Evolutionary conservation across 768 basidiomycete genomes (phyloP).

Genomic region (Serendipita vermifera): DNA sequence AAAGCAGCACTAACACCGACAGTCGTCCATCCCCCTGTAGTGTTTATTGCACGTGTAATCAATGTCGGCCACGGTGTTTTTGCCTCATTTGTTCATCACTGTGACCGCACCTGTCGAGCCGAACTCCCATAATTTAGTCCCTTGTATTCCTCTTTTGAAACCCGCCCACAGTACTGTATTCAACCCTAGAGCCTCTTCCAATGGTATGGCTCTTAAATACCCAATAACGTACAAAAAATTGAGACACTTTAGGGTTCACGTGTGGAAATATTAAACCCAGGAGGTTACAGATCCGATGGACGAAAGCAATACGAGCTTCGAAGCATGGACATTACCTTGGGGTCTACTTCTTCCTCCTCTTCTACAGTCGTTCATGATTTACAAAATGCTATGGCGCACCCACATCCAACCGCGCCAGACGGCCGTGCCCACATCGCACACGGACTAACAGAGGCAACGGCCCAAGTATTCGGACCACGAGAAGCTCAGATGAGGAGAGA

Average conservation of each 20-base stretch:
- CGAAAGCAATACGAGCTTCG: slow-evolving; percentile 87
- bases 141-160: too few species aligned
- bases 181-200: too few species aligned
- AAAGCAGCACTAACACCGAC: too few species aligned
- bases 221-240: too few species aligned
- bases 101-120: too few species aligned
- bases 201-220: too few species aligned
- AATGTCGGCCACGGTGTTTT: too few species aligned
- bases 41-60: too few species aligned
- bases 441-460: slow-evolving; percentile 79
- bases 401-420: slow-evolving; percentile 58
- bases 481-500: slow-evolving; percentile 74
- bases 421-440: slow-evolving; percentile 76
- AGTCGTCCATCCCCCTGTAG: too few species aligned
- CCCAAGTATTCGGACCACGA: slow-evolving; percentile 83
- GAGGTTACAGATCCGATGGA: slow-evolving; percentile 82
- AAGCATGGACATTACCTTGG: slow-evolving; percentile 61
- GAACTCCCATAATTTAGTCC: too few species aligned
- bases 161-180: too few species aligned
- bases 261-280: slow-evolving; percentile 71
- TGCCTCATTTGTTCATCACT: too few species aligned
- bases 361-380: background rate
- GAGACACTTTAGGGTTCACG: slow-evolving; percentile 30
- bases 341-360: background rate
- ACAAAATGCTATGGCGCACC: slow-evolving; percentile 33